Conservation (phyloP, 805 yeast genomes). For the Allodekkera sacchari region DNA sequence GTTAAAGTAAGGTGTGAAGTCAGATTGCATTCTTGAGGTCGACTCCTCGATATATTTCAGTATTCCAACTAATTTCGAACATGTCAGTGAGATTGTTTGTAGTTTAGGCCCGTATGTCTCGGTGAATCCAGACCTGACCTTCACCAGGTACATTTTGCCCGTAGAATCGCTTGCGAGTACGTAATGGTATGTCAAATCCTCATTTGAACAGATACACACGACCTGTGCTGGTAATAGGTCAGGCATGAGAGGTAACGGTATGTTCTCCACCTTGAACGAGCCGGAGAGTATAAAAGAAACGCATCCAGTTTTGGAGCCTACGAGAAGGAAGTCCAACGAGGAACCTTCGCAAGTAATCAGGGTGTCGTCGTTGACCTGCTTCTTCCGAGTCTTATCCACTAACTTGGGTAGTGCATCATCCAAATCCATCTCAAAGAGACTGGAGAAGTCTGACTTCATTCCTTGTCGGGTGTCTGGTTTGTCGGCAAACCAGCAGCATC, state of each 20-base stretch:
- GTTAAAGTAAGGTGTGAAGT: constrained; percentile 29
- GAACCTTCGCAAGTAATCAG: constrained; percentile 17
- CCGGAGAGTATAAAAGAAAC: constrained; percentile 24
- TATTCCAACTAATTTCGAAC: constrained; percentile 28
- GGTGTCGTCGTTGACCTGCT: constrained; percentile 16
- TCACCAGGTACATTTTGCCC: constrained; percentile 13
- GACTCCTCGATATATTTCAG: constrained; percentile 27
- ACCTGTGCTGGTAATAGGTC: no score
- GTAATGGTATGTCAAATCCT: constrained; percentile 17
- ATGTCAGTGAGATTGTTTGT: constrained; percentile 24
- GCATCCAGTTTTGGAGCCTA: constrained; percentile 17
- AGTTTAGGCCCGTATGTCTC: constrained; percentile 20
- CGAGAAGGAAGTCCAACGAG: constrained; percentile 20
- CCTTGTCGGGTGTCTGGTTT: no score
- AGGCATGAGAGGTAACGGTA: constrained; percentile 12
- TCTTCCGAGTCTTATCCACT: constrained; percentile 8
- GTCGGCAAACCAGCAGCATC: no score
- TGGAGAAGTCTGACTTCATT: no score
- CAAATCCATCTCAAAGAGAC: constrained; percentile 17
- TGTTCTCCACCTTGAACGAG: constrained; percentile 23
- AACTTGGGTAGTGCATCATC: constrained; percentile 19
- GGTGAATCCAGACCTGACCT: constrained; percentile 21
- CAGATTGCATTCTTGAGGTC: constrained; percentile 19
- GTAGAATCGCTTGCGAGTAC: constrained; percentile 13
- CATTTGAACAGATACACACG: constrained; percentile 12